A percentile compares a stretch with the other conserved stretches of the same genome.
These are phyloP conservation scores for Botrytis sinoallii DNA, from an alignment of 2,329 filamentous ascomycete genomes.

Conservation along the genomic window DNA sequence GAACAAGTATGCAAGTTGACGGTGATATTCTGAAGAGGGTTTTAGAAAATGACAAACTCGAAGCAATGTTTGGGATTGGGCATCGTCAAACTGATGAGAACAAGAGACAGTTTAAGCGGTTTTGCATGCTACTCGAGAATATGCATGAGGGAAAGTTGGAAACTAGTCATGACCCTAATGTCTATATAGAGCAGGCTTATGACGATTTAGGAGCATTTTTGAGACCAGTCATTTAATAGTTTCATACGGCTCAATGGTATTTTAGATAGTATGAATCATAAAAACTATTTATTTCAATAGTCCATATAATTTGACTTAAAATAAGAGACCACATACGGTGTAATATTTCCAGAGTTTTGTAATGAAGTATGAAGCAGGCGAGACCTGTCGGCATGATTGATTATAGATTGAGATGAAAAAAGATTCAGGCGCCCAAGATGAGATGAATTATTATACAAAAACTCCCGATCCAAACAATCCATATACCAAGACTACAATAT, in stretches of 20 bases:
- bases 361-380: neutral
- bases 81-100: constrained; percentile 15
- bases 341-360: neutral
- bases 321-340: neutral
- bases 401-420: neutral
- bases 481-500: neutral
- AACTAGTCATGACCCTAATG: constrained; percentile 26
- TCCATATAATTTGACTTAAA: neutral
- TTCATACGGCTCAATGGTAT: neutral
- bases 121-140: constrained; percentile 49
- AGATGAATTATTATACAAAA: neutral
- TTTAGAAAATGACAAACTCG: constrained; percentile 46
- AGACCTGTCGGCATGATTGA: neutral
- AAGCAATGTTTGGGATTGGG: constrained; percentile 40
- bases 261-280: neutral
- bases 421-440: neutral
- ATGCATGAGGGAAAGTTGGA: constrained; percentile 47
- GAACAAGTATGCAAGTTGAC: constrained; percentile 59
- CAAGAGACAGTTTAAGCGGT: constrained; percentile 34
- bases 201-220: constrained; percentile 53
- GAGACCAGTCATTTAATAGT: constrained; percentile 46
- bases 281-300: neutral
- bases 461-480: too few relatives aligned
- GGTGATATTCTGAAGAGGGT: constrained; percentile 62
- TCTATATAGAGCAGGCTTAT: constrained; percentile 51